These are phyloP conservation scores for Sordaria brevicollis DNA, from an alignment of 495 filamentous ascomycete genomes.

Conservation along the genomic window DNA sequence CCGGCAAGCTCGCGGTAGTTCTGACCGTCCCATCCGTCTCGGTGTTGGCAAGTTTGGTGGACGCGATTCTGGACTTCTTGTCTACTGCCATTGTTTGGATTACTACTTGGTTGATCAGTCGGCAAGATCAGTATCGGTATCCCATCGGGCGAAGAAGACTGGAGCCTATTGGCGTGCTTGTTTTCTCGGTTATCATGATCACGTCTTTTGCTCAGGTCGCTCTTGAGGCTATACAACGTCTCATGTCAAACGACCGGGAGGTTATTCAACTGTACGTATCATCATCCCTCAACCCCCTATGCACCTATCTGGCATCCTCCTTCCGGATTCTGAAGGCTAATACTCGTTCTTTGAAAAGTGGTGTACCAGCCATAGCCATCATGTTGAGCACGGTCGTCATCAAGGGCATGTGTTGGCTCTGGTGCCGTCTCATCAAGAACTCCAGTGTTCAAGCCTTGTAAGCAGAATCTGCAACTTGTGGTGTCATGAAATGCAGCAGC, in stretches of 20 bases:
- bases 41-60: constrained; percentile 79
- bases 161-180: constrained; percentile 67
- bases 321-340: background rate
- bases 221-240: constrained; percentile 56
- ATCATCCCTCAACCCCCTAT: too few species aligned
- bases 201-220: constrained; percentile 81
- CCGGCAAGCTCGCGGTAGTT: constrained; percentile 71
- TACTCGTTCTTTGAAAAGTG: constrained; percentile 17
- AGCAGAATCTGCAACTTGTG: constrained; percentile 24
- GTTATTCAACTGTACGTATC: constrained; percentile 52
- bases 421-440: constrained; percentile 82
- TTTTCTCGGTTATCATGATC: constrained; percentile 79
- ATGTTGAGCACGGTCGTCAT: constrained; percentile 77
- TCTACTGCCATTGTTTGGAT: constrained; percentile 80
- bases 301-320: background rate
- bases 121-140: constrained; percentile 70
- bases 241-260: constrained; percentile 53
- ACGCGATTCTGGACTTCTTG: constrained; percentile 79
- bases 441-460: constrained; percentile 74
- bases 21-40: constrained; percentile 74
- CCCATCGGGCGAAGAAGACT: constrained; percentile 67
- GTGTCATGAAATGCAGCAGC: constrained; percentile 35
- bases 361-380: constrained; percentile 63
- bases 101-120: constrained; percentile 64
- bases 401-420: constrained; percentile 78